Base-by-base conservation (phyloP, 805 yeast genomes). In the Saccharomyces eubayanus region DNA sequence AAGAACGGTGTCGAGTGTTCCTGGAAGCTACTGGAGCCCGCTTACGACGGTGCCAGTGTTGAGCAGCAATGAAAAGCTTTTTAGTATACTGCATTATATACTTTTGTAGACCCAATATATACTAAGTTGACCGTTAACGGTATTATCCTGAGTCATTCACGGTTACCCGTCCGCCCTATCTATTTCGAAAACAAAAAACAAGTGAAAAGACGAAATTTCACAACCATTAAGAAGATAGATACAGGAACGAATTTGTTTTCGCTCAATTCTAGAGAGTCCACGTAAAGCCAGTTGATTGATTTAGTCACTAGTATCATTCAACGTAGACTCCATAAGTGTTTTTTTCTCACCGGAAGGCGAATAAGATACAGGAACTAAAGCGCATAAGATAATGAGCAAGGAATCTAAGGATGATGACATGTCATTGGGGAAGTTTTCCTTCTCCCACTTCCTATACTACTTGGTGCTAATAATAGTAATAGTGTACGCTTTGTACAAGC, bases 1-100 rank as follows among this genome's bases (percentile, higher is more conserved):
- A 74, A 81, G 58, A 84, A 87, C 60, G 71, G 74, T 46, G 87
- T 94, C 55, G 70, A 75, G 31, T 91, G 97, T 67, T 72, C 78
- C 31, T 91, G 96, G 96, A 83, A 86, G 67, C 71, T 94, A 49
- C 78, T 94, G 51, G 91, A 85, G 55, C 84, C 89, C 45, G 97
- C 98, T 2, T 76, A 81, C 62, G 96, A 89, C 14, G 99, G 97
- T 58, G 94, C 97, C 20, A 71, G 75, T 14, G 85, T 85, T 6
- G 61, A 59, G 49, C 54, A 59, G 43, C 24, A 36, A 36, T 36
- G 43, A 36, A 36, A 16, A 16, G 43, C 9, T 24, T 24, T 16
- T 36, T 16, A 36, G 11, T 36, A 36, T 36, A 36, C 24, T 36
- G 24, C 24, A 9, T 36, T 36, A 36, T 5, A 16, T 36, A 36